Percentiles rank a stretch among this genome's conserved stretches.
phyloP scores from a whole-genome alignment of 208 protist species.

The Crithidia brevicula region DNA sequence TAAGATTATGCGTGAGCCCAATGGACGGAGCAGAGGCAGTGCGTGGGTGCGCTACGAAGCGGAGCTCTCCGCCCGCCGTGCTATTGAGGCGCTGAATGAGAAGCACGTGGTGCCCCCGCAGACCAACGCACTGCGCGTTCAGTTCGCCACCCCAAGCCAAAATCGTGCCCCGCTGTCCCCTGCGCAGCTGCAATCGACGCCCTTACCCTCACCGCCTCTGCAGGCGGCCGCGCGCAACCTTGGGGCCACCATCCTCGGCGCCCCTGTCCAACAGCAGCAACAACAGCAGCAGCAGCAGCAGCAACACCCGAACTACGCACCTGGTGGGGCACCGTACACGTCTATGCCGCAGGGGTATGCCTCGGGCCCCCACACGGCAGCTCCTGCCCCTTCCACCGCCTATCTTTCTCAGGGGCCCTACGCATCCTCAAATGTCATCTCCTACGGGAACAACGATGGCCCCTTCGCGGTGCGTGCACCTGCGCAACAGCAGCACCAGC shows the following conservation, averaged over 20 bases:
- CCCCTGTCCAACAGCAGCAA: not conserved
- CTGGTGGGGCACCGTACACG: conserved; percentile 7
- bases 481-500: not conserved
- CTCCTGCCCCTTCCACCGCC: conserved; percentile 12
- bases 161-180: conserved; percentile 28
- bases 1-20: conserved; percentile 83
- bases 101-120: conserved; percentile 84
- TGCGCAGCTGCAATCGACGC: conserved; percentile 12
- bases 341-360: conserved; percentile 27
- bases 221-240: conserved; percentile 21
- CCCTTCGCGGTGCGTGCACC: conserved; percentile 2
- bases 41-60: conserved; percentile 86
- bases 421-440: conserved; percentile 29
- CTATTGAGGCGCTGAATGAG: conserved; percentile 78
- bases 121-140: conserved; percentile 80
- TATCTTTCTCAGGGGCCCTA: conserved; percentile 28
- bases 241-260: conserved; percentile 20
- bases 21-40: conserved; percentile 77
- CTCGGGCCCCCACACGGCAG: not conserved
- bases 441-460: conserved; percentile 14
- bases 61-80: conserved; percentile 57
- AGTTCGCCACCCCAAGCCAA: conserved; percentile 61
- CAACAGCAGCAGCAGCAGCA: conserved; percentile 13
- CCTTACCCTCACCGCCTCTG: conserved; percentile 16
- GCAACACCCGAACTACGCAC: conserved; percentile 19